phyloP scores from a whole-genome alignment of 495 filamentous ascomycete genomes.

The Clavariopsis aquatica region DNA sequence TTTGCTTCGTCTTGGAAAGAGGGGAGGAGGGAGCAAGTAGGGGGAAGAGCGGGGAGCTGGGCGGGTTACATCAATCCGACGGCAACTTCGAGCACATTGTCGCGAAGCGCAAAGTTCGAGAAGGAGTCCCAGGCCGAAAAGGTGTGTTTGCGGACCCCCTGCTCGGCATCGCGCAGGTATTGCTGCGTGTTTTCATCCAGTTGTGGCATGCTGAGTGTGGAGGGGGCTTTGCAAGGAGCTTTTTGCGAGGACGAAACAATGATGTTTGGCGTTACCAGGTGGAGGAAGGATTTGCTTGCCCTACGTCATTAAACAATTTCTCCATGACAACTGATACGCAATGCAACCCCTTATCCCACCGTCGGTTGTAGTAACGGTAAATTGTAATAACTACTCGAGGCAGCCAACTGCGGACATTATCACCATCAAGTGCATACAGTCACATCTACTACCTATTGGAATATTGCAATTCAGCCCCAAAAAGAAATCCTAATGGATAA shows the following conservation, averaged over 20 bases:
- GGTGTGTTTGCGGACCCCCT: slow-evolving; percentile 15
- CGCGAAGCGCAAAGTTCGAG: slow-evolving; percentile 68
- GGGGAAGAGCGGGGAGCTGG: too few species aligned
- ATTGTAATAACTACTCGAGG: too few species aligned
- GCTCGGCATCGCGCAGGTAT: slow-evolving; percentile 29
- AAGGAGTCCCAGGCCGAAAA: slow-evolving; percentile 60
- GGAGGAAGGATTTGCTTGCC: background rate
- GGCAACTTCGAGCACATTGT: slow-evolving; percentile 75
- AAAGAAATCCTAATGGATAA: too few species aligned
- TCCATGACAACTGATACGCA: too few species aligned
- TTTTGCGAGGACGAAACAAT: background rate
- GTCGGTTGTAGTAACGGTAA: too few species aligned
- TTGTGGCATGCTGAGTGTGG: slow-evolving; percentile 20
- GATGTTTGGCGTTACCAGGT: too few species aligned
- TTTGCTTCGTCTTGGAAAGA: background rate
- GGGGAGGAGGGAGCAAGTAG: background rate
- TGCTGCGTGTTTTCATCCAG: slow-evolving; percentile 35
- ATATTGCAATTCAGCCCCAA: too few species aligned
- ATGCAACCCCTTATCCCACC: too few species aligned
- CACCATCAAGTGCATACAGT: too few species aligned
- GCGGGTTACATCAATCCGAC: slow-evolving; percentile 72
- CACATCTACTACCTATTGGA: too few species aligned
- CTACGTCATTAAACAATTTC: slow-evolving; percentile 4
- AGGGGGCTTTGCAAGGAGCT: background rate
- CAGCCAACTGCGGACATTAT: too few species aligned